Percentiles rank a stretch among this genome's conserved stretches.
Conservation (phyloP, 768 basidiomycete genomes). For the Phlegmacium glaucopus region DNA sequence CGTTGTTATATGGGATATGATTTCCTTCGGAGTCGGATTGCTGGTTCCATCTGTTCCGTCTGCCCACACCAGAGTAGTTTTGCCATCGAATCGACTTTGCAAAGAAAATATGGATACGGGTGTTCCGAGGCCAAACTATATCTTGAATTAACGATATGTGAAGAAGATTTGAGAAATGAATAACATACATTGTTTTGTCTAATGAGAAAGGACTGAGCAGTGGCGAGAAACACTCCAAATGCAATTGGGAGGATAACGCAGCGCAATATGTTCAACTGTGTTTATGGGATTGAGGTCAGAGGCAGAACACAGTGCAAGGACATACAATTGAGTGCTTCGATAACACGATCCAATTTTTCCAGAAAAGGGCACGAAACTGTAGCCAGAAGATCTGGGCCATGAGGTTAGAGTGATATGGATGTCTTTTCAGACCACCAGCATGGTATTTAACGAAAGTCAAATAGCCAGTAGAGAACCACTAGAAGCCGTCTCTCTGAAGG, state of each 20-base stretch:
- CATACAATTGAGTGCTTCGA: conserved; percentile 49
- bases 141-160: background rate
- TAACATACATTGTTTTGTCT: conserved; percentile 45
- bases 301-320: background rate
- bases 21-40: conserved; percentile 49
- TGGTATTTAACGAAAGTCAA: no score
- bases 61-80: conserved; percentile 58
- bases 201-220: conserved; percentile 45
- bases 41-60: conserved; percentile 60
- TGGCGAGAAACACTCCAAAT: conserved; percentile 53
- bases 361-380: conserved; percentile 48
- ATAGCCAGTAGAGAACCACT: no score
- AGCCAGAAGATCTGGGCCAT: conserved; percentile 36
- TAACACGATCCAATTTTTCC: conserved; percentile 59
- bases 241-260: conserved; percentile 52
- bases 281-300: background rate
- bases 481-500: no score
- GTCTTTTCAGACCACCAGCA: no score
- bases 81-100: conserved; percentile 47
- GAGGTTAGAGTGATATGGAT: no score
- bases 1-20: conserved; percentile 58
- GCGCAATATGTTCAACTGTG: conserved; percentile 46
- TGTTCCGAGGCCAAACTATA: conserved; percentile 62
- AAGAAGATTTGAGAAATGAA: background rate
- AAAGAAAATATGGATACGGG: conserved; percentile 48